phyloP scores from a whole-genome alignment of 2,329 filamentous ascomycete species.

The Endothia cerciana region DNA sequence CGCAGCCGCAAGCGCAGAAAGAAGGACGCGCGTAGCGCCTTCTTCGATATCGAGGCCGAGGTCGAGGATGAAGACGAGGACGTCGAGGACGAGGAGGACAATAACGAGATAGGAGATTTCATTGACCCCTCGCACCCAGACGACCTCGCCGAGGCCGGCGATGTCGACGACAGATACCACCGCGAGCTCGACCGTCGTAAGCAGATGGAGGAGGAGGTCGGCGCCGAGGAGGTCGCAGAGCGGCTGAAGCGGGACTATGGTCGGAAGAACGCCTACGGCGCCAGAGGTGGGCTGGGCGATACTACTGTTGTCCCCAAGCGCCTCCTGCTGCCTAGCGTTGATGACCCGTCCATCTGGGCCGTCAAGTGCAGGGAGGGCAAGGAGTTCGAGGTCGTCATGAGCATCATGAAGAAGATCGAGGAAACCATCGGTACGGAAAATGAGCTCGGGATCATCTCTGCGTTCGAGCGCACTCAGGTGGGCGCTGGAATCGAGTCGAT shows the following conservation, averaged over 20 bases:
- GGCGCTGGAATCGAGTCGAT: slow-evolving; percentile 74
- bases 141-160: slow-evolving; percentile 79
- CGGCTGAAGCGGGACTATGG: slow-evolving; percentile 87
- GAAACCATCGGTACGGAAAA: slow-evolving; percentile 79
- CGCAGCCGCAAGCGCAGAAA: slow-evolving; percentile 82
- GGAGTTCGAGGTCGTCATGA: slow-evolving; percentile 86
- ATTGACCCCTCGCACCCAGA: slow-evolving; percentile 90
- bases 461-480: slow-evolving; percentile 84
- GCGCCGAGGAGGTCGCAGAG: slow-evolving; percentile 91
- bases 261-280: slow-evolving; percentile 58
- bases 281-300: slow-evolving; percentile 62
- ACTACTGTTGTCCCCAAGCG: slow-evolving; percentile 81
- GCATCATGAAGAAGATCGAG: slow-evolving; percentile 85
- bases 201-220: slow-evolving; percentile 83
- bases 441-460: slow-evolving; percentile 81
- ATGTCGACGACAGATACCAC: slow-evolving; percentile 84
- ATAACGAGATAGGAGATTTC: slow-evolving; percentile 80
- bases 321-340: slow-evolving; percentile 85
- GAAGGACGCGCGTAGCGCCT: slow-evolving; percentile 73
- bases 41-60: slow-evolving; percentile 98
- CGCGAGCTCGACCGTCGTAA: slow-evolving; percentile 91
- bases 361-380: slow-evolving; percentile 94
- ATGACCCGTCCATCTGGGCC: slow-evolving; percentile 95
- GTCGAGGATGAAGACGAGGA: slow-evolving; percentile 93
- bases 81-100: slow-evolving; percentile 87